Conservation (phyloP, 1,284 basidiomycete species). For the Ustanciosporium gigantosporum region DNA sequence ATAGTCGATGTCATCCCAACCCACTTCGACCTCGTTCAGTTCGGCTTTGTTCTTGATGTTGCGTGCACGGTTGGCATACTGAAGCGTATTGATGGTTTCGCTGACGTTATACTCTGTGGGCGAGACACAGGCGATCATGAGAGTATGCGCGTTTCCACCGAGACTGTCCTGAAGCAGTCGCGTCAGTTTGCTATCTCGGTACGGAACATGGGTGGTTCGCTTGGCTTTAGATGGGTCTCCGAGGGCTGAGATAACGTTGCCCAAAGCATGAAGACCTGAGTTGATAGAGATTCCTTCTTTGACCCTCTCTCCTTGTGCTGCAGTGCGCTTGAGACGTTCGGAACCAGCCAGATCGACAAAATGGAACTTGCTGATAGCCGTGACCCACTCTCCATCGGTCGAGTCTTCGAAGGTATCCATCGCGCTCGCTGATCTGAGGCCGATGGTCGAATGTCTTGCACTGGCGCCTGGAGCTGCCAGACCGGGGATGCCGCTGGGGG, state of each 20-base stretch:
- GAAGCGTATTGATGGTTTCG: conserved; percentile 95
- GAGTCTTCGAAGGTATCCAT: conserved; percentile 15
- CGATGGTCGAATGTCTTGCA: not conserved
- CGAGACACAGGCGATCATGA: conserved; percentile 98
- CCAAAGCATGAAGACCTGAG: conserved; percentile 90
- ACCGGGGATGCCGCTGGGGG: conserved; percentile 29
- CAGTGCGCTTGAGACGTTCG: conserved; percentile 70
- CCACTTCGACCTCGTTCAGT: conserved; percentile 90
- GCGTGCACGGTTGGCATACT: conserved; percentile 94
- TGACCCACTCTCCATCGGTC: conserved; percentile 67
- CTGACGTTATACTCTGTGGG: conserved; percentile 91
- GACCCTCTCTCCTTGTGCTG: conserved; percentile 80
- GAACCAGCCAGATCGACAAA: conserved; percentile 97
- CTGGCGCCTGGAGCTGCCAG: conserved; percentile 25
- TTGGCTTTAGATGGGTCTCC: conserved; percentile 78
- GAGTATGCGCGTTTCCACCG: conserved; percentile 95
- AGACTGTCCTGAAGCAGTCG: conserved; percentile 91
- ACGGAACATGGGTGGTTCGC: conserved; percentile 76
- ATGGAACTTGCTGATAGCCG: conserved; percentile 93
- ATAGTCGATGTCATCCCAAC: conserved; percentile 98
- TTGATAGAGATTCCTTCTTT: conserved; percentile 88
- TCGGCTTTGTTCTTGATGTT: conserved; percentile 96
- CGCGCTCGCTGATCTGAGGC: not conserved
- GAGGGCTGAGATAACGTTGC: conserved; percentile 96
- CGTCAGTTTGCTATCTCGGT: conserved; percentile 95